Percentiles rank a stretch among this genome's conserved stretches.
Evolutionary conservation across 2,329 filamentous ascomycete species (phyloP).

Genomic region (Lachnellula arida): DNA sequence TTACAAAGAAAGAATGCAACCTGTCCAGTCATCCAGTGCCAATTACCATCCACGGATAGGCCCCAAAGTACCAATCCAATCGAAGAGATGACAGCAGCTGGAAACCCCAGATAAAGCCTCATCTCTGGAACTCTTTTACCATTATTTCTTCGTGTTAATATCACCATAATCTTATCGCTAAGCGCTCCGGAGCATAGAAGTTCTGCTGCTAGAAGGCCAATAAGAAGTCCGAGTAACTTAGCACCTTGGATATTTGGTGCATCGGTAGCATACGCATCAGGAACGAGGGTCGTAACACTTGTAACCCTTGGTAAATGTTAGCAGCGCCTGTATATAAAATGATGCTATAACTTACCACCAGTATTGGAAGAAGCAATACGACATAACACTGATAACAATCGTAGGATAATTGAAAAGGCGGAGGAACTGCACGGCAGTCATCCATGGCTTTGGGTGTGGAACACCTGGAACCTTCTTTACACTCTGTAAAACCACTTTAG

Average conservation of each 20-base stretch:
- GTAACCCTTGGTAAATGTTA: conserved; percentile 1
- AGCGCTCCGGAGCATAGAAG: too few species aligned
- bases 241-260: conserved; percentile 43
- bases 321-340: too few species aligned
- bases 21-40: too few species aligned
- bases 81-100: conserved; percentile 44
- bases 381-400: conserved; percentile 41
- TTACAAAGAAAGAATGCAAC: too few species aligned
- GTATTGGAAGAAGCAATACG: conserved; percentile 51
- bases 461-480: too few species aligned
- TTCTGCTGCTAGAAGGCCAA: conserved; percentile 44
- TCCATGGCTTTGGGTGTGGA: too few species aligned
- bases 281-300: conserved; percentile 11
- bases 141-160: conserved; percentile 39
- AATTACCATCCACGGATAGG: too few species aligned
- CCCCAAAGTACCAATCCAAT: conserved; percentile 19
- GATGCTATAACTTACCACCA: conserved; percentile 44
- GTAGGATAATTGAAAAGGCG: conserved; percentile 32
- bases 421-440: conserved; percentile 34
- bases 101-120: conserved; percentile 41
- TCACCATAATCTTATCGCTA: too few species aligned
- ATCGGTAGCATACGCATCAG: conserved; percentile 35
- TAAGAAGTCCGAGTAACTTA: conserved; percentile 48
- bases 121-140: conserved; percentile 46
- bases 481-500: too few species aligned